phyloP scores from a whole-genome alignment of 495 filamentous ascomycete genomes.

The Cladorrhinum samala region DNA sequence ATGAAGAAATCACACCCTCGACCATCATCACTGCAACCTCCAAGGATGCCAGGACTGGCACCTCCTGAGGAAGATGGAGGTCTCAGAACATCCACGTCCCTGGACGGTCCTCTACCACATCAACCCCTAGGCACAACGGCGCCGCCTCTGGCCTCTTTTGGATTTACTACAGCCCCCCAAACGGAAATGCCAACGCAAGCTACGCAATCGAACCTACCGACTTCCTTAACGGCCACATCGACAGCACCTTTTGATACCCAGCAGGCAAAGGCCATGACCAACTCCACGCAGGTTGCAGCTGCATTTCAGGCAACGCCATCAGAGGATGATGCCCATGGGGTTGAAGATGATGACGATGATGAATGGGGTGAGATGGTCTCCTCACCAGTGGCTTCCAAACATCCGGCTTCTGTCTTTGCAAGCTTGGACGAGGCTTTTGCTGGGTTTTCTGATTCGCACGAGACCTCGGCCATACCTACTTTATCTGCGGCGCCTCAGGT shows the following conservation, averaged over 20 bases:
- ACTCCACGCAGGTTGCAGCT: background rate
- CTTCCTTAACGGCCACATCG: no score
- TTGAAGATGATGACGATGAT: conserved; percentile 38
- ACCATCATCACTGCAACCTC: conserved; percentile 18
- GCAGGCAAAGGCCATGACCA: no score
- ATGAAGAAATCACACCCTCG: conserved; percentile 22
- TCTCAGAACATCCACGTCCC: conserved; percentile 2
- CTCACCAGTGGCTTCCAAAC: conserved; percentile 31
- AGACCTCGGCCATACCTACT: background rate
- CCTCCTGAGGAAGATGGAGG: background rate
- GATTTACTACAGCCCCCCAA: background rate
- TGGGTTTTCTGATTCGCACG: background rate
- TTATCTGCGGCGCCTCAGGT: background rate
- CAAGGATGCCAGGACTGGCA: background rate
- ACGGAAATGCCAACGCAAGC: background rate
- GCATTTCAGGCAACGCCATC: background rate
- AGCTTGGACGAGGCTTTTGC: conserved; percentile 9
- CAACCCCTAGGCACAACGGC: conserved; percentile 14
- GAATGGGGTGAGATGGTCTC: conserved; percentile 54
- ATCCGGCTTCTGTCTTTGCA: conserved; percentile 5
- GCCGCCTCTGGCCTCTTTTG: background rate
- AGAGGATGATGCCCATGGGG: conserved; percentile 33
- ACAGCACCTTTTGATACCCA: no score
- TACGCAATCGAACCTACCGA: background rate
- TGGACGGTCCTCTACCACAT: conserved; percentile 10